Evolutionary conservation across 345 rosid species (phyloP).

Genomic region (Limnanthes douglasii): DNA sequence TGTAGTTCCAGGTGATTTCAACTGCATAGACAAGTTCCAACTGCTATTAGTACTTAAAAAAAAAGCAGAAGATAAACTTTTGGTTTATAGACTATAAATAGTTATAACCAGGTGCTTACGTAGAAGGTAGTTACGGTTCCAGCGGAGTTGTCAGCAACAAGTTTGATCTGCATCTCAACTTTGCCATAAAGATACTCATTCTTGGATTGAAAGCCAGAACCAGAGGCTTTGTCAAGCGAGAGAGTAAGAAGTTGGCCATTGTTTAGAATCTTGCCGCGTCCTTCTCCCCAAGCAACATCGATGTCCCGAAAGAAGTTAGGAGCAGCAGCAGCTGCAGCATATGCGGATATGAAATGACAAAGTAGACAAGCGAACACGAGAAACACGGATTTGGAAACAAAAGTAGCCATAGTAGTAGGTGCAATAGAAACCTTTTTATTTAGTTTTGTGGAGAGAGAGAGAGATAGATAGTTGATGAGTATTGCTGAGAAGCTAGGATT

Average conservation of each 20-base stretch:
- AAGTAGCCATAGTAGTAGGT: too few species aligned
- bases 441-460: too few species aligned
- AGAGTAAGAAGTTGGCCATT: constrained; percentile 31
- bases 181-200: constrained; percentile 27
- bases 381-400: too few species aligned
- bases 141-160: constrained; percentile 32
- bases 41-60: neutral
- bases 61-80: too few species aligned
- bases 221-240: constrained; percentile 32
- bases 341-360: too few species aligned
- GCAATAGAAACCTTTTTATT: too few species aligned
- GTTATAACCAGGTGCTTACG: constrained; percentile 16
- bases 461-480: too few species aligned
- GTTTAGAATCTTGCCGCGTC: constrained; percentile 29
- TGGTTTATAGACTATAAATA: too few species aligned
- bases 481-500: too few species aligned
- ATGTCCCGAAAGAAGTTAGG: constrained; percentile 21
- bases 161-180: constrained; percentile 35
- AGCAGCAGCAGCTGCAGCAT: too few species aligned
- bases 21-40: constrained; percentile 12
- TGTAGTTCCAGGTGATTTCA: constrained; percentile 26
- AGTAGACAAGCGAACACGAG: too few species aligned
- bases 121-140: constrained; percentile 34
- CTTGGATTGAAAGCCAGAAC: constrained; percentile 38
- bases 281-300: constrained; percentile 41